Evolutionary conservation across 306 rosid species (phyloP), one percentile per base, ranked within the genome.

Genomic region (Trichosanthes truncata): DNA sequence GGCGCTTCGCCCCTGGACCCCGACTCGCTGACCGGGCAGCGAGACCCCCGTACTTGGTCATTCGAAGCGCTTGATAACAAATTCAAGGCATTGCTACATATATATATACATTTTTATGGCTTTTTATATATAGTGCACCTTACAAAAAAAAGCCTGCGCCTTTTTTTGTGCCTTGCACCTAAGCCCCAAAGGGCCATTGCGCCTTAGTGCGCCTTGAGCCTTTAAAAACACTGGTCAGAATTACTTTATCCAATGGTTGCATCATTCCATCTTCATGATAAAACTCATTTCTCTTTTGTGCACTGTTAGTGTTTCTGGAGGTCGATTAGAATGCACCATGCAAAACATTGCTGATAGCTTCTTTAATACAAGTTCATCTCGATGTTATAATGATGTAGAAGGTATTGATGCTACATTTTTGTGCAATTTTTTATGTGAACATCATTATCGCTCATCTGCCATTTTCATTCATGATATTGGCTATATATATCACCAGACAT

Each of bases 291-390:
- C 12, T 74, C 13, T 48, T 29, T 40, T 43, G 5, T 75, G 81
- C 33, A 80, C 53, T 78, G 75, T 60, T 61, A 93, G 99, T 14
- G 89, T 91, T 82, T 69, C 83, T 23, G 98, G 98, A 86, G 98
- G 99, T 56, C 88, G 99, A 85, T 89, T 95, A 81, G 98, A 93
- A 81, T 93, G 99, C 84, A 95, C 99, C 9, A 95, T 95, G 99
- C 99, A 95, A 89, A 95, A 93, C 88, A 89, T 95, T 80, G 97
- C 99, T 12, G 98, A 93, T 85, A 91, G 80, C 89, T 93, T 83
- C 86, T 87, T 79, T 76, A 90, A 86, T 82, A 82, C 89, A 40
- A 81, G 83, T 84, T 81, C 97, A 31, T 91, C 93, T 83, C 84
- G 89, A 77, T 85, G 89, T 84, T 87, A 76, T 84, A 85, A 88